Conservation (phyloP, 2,329 filamentous ascomycete genomes). For the Aureobasidium mangrovei region DNA sequence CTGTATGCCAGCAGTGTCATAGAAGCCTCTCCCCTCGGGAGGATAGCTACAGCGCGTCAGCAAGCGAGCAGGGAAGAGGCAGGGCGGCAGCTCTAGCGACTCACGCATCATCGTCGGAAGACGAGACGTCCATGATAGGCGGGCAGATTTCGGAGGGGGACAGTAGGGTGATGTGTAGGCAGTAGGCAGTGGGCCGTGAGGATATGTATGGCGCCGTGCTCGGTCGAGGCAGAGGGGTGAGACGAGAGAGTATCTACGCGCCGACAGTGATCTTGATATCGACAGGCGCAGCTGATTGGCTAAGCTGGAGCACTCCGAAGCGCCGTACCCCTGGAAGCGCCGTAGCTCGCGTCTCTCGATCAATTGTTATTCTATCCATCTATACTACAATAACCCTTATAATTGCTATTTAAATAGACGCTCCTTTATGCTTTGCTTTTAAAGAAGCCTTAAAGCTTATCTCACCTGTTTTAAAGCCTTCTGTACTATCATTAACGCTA, state of each 20-base stretch:
- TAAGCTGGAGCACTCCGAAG: background rate
- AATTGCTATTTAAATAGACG: too few relatives aligned
- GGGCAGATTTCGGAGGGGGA: conserved; percentile 11
- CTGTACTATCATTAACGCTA: too few relatives aligned
- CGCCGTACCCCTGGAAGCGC: too few relatives aligned
- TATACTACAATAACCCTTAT: too few relatives aligned
- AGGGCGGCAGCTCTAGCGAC: background rate
- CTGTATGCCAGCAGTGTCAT: too few relatives aligned
- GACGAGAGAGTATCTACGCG: too few relatives aligned
- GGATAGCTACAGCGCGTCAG: conserved; percentile 54
- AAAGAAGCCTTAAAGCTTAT: too few relatives aligned
- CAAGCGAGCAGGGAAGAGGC: background rate
- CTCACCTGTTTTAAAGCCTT: too few relatives aligned
- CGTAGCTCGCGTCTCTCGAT: too few relatives aligned
- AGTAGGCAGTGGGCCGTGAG: background rate
- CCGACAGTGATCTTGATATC: background rate
- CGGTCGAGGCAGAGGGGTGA: background rate
- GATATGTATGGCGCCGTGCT: background rate
- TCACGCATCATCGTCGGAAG: conserved; percentile 67
- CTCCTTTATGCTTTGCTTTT: too few relatives aligned
- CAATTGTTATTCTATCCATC: too few relatives aligned
- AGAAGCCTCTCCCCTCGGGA: conserved; percentile 81
- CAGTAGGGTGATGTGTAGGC: background rate
- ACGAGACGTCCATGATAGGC: conserved; percentile 49
- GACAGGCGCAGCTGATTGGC: background rate